Conservation (phyloP, 192 early-diverging fungal genomes). For the Coemansia erecta region DNA sequence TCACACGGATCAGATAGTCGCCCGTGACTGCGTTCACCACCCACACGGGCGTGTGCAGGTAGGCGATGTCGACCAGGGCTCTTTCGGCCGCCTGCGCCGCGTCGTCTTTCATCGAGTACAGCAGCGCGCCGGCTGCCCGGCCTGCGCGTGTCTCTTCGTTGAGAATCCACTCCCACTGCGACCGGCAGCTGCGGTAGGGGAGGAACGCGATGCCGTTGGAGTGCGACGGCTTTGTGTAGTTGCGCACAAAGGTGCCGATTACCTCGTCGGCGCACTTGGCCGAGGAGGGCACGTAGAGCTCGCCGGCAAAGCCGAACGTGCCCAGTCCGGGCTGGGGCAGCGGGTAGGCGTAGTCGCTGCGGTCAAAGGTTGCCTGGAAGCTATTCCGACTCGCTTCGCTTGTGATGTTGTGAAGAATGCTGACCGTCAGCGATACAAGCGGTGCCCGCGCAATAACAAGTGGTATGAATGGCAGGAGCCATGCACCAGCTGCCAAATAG, state of each 20-base stretch:
- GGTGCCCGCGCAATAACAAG: slow-evolving; percentile 18
- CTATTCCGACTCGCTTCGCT: not conserved
- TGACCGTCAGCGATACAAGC: slow-evolving; percentile 38
- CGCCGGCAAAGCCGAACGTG: slow-evolving; percentile 36
- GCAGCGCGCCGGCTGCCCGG: slow-evolving; percentile 25
- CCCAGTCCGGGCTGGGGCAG: slow-evolving; percentile 31
- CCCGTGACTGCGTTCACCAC: slow-evolving; percentile 40
- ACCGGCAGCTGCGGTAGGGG: slow-evolving; percentile 32
- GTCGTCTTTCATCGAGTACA: slow-evolving; percentile 47
- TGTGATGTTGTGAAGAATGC: slow-evolving; percentile 24
- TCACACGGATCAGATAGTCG: slow-evolving; percentile 17
- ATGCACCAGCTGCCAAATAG: not conserved
- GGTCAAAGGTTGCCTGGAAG: slow-evolving; percentile 44
- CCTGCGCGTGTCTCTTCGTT: slow-evolving; percentile 19
- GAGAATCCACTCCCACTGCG: slow-evolving; percentile 34
- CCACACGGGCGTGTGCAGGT: slow-evolving; percentile 38
- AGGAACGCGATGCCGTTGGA: slow-evolving; percentile 39
- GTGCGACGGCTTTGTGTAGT: not conserved
- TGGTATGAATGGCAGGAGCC: not conserved
- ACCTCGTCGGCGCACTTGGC: slow-evolving; percentile 35
- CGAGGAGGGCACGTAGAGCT: slow-evolving; percentile 32
- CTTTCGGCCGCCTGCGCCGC: slow-evolving; percentile 44
- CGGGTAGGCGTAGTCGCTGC: slow-evolving; percentile 45
- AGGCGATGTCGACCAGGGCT: slow-evolving; percentile 12
- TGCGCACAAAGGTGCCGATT: slow-evolving; percentile 1